Evolutionary conservation across 305 asterid genomes (phyloP), one percentile per base, ranked within the genome.

Genomic region (Plantago rigida): DNA sequence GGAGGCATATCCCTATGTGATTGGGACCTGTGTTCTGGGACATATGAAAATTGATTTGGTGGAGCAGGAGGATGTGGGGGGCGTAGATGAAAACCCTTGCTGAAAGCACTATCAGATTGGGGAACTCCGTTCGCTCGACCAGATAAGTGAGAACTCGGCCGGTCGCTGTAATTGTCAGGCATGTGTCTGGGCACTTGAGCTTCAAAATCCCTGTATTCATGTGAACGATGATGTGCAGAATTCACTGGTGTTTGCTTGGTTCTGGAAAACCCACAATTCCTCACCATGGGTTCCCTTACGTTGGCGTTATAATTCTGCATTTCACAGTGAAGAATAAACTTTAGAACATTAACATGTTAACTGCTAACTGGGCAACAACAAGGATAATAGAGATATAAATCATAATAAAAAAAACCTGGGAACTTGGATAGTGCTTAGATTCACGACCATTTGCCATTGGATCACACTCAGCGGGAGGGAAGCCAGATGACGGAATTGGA

Each of bases 11-110:
- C 86, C 71, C 94, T 84, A 39, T 77, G 75, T 22, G 85, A 69
- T 13, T 66, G 83, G 53, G 67, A 63, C 47, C 82, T 77, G 56
- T 77, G 89, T 67, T 82, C 94, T 55, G 83, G 95, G 69, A 80
- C 81, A 66, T 86, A 87, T 4, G 89, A 81, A 64, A 89, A 89
- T 62, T 87, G 95, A 76, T 84, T 80, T 61, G 97, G 80, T 48
- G 97, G 92, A 75, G 90, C 85, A 6, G 92, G 95, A 39, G 92
- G 95, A 44, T 83, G 86, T 59, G 97, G 95, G 59, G 97, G 97
- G 13, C 79, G 92, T 59, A 89, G 70, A 57, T 73, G 90, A 68
- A 78, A 84, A 75, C 84, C 78, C 77, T 81, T 85, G 76, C 69
- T 69, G 61, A 70, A 74, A 63, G 79, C 60, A 63, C 72, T 75